Percentiles rank a stretch among this genome's conserved stretches.
These are phyloP conservation scores for Leishmania amazonensis DNA, from an alignment of 208 protist genomes.

Conservation along the genomic window DNA sequence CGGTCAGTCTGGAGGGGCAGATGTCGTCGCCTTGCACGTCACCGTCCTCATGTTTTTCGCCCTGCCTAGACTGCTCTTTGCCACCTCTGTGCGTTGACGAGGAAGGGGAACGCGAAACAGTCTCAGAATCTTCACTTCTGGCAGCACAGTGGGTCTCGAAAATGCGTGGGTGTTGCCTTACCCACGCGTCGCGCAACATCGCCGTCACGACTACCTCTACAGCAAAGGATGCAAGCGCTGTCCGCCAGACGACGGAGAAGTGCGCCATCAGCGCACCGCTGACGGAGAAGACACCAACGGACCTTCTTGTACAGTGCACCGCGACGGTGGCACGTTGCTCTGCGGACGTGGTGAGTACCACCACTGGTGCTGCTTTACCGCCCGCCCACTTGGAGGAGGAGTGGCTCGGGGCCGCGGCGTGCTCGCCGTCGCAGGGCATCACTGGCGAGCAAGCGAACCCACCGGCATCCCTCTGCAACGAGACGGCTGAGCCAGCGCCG, in stretches of 20 bases:
- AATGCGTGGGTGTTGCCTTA: neutral
- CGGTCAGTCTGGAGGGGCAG: neutral
- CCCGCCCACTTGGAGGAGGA: neutral
- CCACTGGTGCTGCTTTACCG: neutral
- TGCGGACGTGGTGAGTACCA: neutral
- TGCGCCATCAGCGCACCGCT: neutral
- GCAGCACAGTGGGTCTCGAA: neutral
- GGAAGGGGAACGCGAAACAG: neutral
- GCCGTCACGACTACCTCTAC: neutral
- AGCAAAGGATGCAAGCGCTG: neutral
- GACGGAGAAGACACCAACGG: neutral
- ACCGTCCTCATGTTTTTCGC: no score
- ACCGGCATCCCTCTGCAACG: neutral
- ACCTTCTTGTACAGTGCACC: neutral
- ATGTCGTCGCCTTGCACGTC: neutral
- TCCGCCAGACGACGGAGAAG: neutral
- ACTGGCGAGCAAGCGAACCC: neutral
- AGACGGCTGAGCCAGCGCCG: neutral
- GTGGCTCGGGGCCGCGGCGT: neutral
- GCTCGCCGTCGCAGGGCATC: neutral
- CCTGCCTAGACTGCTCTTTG: neutral
- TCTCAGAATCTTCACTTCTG: neutral
- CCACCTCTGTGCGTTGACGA: neutral
- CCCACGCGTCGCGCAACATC: neutral
- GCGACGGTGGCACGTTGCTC: neutral